Percentiles rank a stretch among this genome's conserved stretches.
Conservation (phyloP, 2,329 filamentous ascomycete species). For the Aspergillus carbonarius region DNA sequence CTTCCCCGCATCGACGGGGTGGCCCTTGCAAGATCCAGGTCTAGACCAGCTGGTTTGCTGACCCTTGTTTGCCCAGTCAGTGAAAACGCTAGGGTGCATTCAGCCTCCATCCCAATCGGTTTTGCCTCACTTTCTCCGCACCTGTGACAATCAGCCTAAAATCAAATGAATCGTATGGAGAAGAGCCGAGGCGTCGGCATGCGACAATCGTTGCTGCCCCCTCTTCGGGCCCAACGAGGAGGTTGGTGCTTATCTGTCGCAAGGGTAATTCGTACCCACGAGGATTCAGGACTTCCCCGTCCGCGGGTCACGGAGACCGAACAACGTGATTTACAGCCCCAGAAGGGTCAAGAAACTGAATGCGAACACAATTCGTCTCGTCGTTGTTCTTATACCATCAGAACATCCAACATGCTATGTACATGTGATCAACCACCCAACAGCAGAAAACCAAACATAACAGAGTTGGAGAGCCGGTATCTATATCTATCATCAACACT, state of each 20-base stretch:
- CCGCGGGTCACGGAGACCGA: neutral
- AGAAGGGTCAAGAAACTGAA: neutral
- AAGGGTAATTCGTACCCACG: too few relatives aligned
- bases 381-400: slow-evolving; percentile 15
- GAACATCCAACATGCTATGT: slow-evolving; percentile 20
- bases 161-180: neutral
- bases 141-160: neutral
- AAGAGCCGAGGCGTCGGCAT: neutral
- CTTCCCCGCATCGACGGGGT: neutral
- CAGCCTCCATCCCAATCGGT: neutral
- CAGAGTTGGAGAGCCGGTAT: slow-evolving; percentile 12
- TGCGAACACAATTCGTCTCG: slow-evolving; percentile 8
- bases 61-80: too few relatives aligned
- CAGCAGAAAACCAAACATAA: slow-evolving; percentile 7
- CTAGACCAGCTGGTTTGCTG: too few relatives aligned
- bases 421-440: slow-evolving; percentile 18
- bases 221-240: too few relatives aligned
- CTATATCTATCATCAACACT: slow-evolving; percentile 23
- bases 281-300: neutral
- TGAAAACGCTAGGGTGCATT: too few relatives aligned
- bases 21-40: neutral
- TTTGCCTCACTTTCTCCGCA: neutral
- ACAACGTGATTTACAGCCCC: neutral
- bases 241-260: too few relatives aligned
- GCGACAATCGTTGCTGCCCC: neutral